Conservation (phyloP, 2,329 filamentous ascomycete species). For the Alternaria arborescens region DNA sequence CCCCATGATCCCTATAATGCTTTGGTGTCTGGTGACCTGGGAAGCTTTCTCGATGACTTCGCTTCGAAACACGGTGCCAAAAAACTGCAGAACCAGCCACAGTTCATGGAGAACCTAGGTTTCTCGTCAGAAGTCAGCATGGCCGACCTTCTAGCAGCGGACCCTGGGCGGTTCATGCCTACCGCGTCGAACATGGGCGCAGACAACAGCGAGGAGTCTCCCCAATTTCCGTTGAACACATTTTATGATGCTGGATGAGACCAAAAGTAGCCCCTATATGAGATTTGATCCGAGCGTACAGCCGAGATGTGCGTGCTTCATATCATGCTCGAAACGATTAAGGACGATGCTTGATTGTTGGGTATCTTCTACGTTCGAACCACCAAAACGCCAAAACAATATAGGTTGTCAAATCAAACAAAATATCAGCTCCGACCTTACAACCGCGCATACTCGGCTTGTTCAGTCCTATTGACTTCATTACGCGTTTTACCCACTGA, state of each 20-base stretch:
- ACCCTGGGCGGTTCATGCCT: conserved; percentile 52
- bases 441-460: conserved; percentile 13
- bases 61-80: conserved; percentile 65
- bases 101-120: conserved; percentile 73
- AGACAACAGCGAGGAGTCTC: conserved; percentile 22
- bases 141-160: conserved; percentile 56
- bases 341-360: neutral
- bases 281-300: neutral
- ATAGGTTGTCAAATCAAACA: neutral
- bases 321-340: neutral
- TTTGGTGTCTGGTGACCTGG: conserved; percentile 53
- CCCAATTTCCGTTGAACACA: conserved; percentile 29
- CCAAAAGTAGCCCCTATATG: neutral
- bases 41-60: conserved; percentile 65
- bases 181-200: conserved; percentile 39
- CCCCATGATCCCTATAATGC: conserved; percentile 36
- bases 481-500: neutral
- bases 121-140: conserved; percentile 69
- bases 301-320: neutral
- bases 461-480: neutral
- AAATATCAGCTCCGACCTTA: neutral
- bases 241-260: conserved; percentile 32
- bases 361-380: conserved; percentile 3
- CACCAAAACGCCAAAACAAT: neutral
- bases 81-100: conserved; percentile 63